These are phyloP conservation scores for Stereocaulon alpinum DNA, from an alignment of 495 filamentous ascomycete genomes.

Conservation along the genomic window DNA sequence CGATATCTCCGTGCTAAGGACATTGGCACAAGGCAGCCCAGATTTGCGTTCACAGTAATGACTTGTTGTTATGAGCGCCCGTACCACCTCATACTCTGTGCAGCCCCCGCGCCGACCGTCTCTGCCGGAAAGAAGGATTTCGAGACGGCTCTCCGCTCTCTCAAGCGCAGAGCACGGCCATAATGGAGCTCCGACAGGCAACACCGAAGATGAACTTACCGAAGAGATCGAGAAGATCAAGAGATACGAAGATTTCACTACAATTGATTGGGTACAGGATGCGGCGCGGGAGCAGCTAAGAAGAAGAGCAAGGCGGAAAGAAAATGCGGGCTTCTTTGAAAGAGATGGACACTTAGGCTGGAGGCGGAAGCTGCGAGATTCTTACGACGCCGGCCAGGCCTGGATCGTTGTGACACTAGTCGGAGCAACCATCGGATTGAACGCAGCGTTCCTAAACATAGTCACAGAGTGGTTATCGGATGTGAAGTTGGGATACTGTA, in stretches of 20 bases:
- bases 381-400: slow-evolving; percentile 92
- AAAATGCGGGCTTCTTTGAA: slow-evolving; percentile 65
- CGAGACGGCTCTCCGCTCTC: slow-evolving; percentile 63
- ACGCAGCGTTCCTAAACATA: slow-evolving; percentile 90
- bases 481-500: slow-evolving; percentile 89
- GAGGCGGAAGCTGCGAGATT: slow-evolving; percentile 71
- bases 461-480: slow-evolving; percentile 95
- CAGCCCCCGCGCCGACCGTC: slow-evolving; percentile 46
- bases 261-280: slow-evolving; percentile 99
- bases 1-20: background rate
- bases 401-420: slow-evolving; percentile 98
- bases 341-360: slow-evolving; percentile 63
- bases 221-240: slow-evolving; percentile 98
- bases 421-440: slow-evolving; percentile 82
- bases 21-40: background rate
- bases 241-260: slow-evolving; percentile 95
- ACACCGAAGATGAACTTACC: slow-evolving; percentile 52
- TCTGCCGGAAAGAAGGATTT: slow-evolving; percentile 42
- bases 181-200: slow-evolving; percentile 32
- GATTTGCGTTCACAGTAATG: slow-evolving; percentile 6
- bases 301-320: slow-evolving; percentile 62
- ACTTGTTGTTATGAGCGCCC: slow-evolving; percentile 51
- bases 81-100: slow-evolving; percentile 46
- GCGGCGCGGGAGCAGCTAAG: slow-evolving; percentile 81
- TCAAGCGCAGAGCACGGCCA: slow-evolving; percentile 54